A percentile compares a stretch with the other conserved stretches of the same genome.
These are phyloP conservation scores for Botrytis cinerea DNA, from an alignment of 2,329 filamentous ascomycete genomes.

Conservation along the genomic window DNA sequence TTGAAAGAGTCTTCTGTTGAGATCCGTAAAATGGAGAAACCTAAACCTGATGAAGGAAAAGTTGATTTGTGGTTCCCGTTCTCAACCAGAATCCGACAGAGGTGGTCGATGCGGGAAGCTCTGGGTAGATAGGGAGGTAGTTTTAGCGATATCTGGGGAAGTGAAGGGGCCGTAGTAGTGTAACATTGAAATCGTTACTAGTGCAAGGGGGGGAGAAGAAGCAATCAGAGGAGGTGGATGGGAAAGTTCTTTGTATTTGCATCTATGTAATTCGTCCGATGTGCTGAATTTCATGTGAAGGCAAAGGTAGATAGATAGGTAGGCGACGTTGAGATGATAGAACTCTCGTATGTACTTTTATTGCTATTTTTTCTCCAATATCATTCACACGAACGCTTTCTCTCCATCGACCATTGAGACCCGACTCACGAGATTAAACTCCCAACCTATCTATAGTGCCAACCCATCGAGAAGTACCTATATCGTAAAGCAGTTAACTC, in stretches of 20 bases:
- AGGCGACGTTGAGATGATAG: neutral
- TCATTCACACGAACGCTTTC: neutral
- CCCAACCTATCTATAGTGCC: neutral
- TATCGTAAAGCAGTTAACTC: neutral
- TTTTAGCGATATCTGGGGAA: slow-evolving; percentile 21
- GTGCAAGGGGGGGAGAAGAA: neutral
- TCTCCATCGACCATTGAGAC: neutral
- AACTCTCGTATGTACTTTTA: neutral
- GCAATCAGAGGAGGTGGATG: neutral
- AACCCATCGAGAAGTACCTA: neutral
- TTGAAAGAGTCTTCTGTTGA: neutral
- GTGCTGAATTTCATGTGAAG: neutral
- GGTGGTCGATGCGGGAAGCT: slow-evolving; percentile 18
- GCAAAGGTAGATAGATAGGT: neutral
- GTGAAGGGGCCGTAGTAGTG: slow-evolving; percentile 7
- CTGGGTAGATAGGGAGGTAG: neutral
- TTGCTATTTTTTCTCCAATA: neutral
- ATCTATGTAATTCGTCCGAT: neutral
- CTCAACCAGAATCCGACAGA: slow-evolving; percentile 10
- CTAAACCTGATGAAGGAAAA: neutral
- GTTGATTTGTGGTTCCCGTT: slow-evolving; percentile 13
- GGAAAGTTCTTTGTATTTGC: too few relatives aligned
- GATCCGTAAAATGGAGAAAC: neutral
- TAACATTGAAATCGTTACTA: neutral
- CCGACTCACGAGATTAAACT: neutral